These are phyloP conservation scores for Fusarium nelsonii DNA, from an alignment of 2,329 filamentous ascomycete species.

Conservation along the genomic window DNA sequence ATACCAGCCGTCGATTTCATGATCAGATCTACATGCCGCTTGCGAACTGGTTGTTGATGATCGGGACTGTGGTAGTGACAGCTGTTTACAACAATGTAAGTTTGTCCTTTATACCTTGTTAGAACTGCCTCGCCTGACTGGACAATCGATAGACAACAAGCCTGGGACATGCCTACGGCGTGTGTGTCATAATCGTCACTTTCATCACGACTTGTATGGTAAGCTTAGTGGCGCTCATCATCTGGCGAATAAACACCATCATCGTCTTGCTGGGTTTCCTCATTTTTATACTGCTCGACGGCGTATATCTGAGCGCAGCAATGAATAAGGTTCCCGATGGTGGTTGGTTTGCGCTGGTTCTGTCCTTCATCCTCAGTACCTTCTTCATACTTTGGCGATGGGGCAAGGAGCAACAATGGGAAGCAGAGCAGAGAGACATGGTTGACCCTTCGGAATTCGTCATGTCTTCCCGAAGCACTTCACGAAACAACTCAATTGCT, in stretches of 20 bases:
- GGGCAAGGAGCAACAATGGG: slow-evolving; percentile 83
- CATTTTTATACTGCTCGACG: slow-evolving; percentile 74
- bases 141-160: slow-evolving; percentile 63
- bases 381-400: slow-evolving; percentile 83
- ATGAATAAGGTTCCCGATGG: slow-evolving; percentile 80
- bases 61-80: slow-evolving; percentile 80
- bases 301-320: slow-evolving; percentile 76
- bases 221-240: slow-evolving; percentile 76
- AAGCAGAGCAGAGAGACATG: slow-evolving; percentile 73
- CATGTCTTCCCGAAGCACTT: slow-evolving; percentile 44
- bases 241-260: slow-evolving; percentile 74
- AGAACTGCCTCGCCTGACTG: not conserved
- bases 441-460: slow-evolving; percentile 60
- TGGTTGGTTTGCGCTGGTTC: slow-evolving; percentile 80
- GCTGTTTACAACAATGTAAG: slow-evolving; percentile 77
- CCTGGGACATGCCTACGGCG: slow-evolving; percentile 80
- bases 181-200: slow-evolving; percentile 84
- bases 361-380: slow-evolving; percentile 71
- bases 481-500: slow-evolving; percentile 43
- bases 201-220: slow-evolving; percentile 84
- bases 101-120: not conserved
- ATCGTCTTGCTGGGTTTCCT: slow-evolving; percentile 73
- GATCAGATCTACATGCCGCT: slow-evolving; percentile 82
- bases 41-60: slow-evolving; percentile 82
- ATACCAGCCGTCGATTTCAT: slow-evolving; percentile 77